Percentiles rank a stretch among this genome's conserved stretches.
phyloP scores from a whole-genome alignment of 2,329 filamentous ascomycete species.

The Aspergillus sp. region DNA sequence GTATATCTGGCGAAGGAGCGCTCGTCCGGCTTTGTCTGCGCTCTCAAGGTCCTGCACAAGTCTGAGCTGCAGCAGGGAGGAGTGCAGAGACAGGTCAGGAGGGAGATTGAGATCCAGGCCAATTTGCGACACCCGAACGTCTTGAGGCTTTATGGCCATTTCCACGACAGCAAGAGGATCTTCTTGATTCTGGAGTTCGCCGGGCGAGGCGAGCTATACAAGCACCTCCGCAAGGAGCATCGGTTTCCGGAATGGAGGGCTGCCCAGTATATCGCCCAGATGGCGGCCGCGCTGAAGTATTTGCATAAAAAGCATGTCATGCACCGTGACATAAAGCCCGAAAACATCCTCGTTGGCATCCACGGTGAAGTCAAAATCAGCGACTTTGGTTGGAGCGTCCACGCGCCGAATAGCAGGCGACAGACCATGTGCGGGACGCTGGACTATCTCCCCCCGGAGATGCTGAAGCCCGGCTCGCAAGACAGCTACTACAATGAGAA shows the following conservation, averaged over 20 bases:
- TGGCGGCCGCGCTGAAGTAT: conserved; percentile 82
- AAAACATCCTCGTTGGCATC: conserved; percentile 92
- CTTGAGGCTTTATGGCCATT: conserved; percentile 73
- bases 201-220: conserved; percentile 78
- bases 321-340: conserved; percentile 93
- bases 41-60: conserved; percentile 79
- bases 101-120: conserved; percentile 83
- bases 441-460: conserved; percentile 96
- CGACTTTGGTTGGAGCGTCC: conserved; percentile 97
- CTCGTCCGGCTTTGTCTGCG: conserved; percentile 71
- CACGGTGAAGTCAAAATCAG: conserved; percentile 98
- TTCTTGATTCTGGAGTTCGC: conserved; percentile 84
- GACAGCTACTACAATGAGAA: conserved; percentile 92
- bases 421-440: conserved; percentile 96
- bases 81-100: conserved; percentile 77
- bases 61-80: conserved; percentile 68
- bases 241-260: conserved; percentile 80
- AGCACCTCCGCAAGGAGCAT: conserved; percentile 68
- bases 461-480: conserved; percentile 71
- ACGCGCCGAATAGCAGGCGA: conserved; percentile 86
- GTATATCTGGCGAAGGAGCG: conserved; percentile 79
- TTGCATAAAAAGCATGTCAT: conserved; percentile 96
- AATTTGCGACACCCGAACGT: conserved; percentile 82
- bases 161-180: conserved; percentile 80
- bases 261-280: conserved; percentile 78